Percentiles rank a stretch among this genome's conserved stretches.
Evolutionary conservation across 2,329 filamentous ascomycete genomes (phyloP).

Genomic region (Fusarium sp.): DNA sequence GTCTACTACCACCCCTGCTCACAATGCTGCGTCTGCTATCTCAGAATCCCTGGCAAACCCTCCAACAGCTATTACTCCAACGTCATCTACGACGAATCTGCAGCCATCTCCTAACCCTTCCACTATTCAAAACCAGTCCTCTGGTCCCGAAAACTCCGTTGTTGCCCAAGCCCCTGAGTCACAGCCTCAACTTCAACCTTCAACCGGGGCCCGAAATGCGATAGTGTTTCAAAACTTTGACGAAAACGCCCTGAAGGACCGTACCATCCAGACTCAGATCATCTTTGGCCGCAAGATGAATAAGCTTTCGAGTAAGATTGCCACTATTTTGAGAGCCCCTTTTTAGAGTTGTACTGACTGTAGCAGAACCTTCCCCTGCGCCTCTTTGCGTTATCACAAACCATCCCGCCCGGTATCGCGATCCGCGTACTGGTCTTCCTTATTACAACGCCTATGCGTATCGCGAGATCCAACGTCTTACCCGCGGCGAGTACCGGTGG

Average conservation of each 20-base stretch:
- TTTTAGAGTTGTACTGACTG: constrained; percentile 1
- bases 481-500: constrained; percentile 82
- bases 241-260: constrained; percentile 66
- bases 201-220: constrained; percentile 64
- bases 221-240: constrained; percentile 71
- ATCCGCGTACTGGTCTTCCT: constrained; percentile 84
- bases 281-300: constrained; percentile 70
- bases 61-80: not conserved
- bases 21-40: constrained; percentile 19
- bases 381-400: constrained; percentile 85
- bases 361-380: constrained; percentile 60
- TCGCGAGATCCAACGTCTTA: constrained; percentile 80
- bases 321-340: not conserved
- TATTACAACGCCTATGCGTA: constrained; percentile 86
- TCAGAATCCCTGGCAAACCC: constrained; percentile 1
- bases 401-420: constrained; percentile 82
- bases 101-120: constrained; percentile 25
- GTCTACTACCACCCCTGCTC: constrained; percentile 31
- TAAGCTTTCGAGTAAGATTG: constrained; percentile 63
- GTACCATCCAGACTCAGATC: constrained; percentile 67
- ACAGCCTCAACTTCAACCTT: constrained; percentile 42
- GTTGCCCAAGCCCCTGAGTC: constrained; percentile 31
- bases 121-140: constrained; percentile 10
- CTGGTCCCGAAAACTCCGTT: constrained; percentile 19
- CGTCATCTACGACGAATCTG: constrained; percentile 7